Evolutionary conservation across 139 green algal genomes (phyloP).

Genomic region (Trebouxia sp.): DNA sequence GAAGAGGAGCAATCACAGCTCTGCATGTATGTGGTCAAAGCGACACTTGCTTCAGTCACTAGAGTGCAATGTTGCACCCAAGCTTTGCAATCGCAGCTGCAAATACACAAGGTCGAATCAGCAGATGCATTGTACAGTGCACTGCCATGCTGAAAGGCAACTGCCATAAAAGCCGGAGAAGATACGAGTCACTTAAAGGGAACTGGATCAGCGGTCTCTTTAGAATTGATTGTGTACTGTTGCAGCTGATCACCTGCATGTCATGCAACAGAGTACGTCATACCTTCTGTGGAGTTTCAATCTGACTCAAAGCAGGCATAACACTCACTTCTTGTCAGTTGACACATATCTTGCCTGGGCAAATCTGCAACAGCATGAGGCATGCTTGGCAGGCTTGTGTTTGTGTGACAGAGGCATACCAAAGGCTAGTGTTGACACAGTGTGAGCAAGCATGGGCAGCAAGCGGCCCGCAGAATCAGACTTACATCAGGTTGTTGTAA

Average conservation of each 20-base stretch:
- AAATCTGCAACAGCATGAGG: not conserved
- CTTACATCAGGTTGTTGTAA: too few species aligned
- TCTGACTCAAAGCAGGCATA: not conserved
- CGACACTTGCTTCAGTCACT: too few species aligned
- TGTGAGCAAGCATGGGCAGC: not conserved
- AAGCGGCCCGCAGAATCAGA: not conserved
- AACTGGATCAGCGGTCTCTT: not conserved
- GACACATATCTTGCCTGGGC: not conserved
- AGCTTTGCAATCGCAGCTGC: too few species aligned
- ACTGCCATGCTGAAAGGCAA: too few species aligned
- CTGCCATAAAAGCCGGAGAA: not conserved
- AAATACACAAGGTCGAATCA: too few species aligned
- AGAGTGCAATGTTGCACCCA: too few species aligned
- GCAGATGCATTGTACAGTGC: too few species aligned
- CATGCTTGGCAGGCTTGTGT: not conserved
- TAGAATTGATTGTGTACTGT: constrained; percentile 2
- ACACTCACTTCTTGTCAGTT: too few species aligned
- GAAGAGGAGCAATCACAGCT: too few species aligned
- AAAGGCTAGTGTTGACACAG: constrained; percentile 13
- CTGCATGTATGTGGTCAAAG: too few species aligned
- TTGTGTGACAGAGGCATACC: not conserved
- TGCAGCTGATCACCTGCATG: not conserved
- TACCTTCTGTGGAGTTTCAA: too few species aligned
- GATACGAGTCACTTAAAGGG: not conserved
- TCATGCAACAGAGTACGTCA: not conserved